These are phyloP conservation scores for Cordyceps cicadae DNA, from an alignment of 2,329 filamentous ascomycete species.

Conservation along the genomic window DNA sequence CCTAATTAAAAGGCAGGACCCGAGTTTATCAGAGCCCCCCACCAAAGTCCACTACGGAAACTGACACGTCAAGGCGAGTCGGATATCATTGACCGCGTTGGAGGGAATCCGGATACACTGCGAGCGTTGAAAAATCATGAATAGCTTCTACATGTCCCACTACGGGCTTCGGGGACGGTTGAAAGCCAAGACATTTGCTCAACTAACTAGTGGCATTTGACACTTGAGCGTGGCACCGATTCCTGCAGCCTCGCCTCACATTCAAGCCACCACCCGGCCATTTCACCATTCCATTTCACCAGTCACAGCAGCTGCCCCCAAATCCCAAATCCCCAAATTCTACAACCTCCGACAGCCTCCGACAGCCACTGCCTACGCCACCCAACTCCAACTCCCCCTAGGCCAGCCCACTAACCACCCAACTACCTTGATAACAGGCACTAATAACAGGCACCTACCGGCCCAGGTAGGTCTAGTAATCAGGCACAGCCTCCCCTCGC, in stretches of 20 bases:
- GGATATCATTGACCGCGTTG: background rate
- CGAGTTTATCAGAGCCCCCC: background rate
- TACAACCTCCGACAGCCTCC: background rate
- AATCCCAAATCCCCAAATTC: no score
- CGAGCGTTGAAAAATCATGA: no score
- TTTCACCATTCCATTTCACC: no score
- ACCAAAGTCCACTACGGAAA: background rate
- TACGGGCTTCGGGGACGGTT: no score
- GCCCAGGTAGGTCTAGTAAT: background rate
- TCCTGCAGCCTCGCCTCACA: slow-evolving; percentile 4
- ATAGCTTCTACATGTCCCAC: no score
- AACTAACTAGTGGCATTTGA: no score
- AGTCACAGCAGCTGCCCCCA: background rate
- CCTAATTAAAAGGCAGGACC: background rate
- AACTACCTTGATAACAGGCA: no score
- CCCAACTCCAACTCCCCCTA: no score
- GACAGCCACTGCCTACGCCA: background rate
- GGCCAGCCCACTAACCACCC: no score
- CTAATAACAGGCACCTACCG: no score
- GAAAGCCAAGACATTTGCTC: no score
- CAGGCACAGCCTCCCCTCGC: slow-evolving; percentile 2
- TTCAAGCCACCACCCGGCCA: background rate
- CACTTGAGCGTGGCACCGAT: background rate
- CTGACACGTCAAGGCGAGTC: background rate
- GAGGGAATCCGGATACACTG: background rate